Percentiles rank a stretch among this genome's conserved stretches.
Evolutionary conservation across 225 moss, liverwort and hornwort species (phyloP).

Genomic region (Polytrichum formosum): DNA sequence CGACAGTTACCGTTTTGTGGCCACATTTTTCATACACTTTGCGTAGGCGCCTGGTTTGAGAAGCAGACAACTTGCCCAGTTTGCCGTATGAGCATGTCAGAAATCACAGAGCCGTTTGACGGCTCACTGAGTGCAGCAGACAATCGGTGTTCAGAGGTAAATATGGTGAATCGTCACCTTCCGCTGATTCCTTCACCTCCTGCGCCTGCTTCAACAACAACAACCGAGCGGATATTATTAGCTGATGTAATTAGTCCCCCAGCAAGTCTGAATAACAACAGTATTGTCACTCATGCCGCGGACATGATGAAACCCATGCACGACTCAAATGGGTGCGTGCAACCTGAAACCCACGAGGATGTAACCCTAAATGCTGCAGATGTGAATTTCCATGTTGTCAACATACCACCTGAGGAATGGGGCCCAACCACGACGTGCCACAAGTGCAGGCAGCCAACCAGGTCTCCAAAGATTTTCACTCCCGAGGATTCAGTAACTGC

Average conservation of each 20-base stretch:
- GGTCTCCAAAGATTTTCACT: constrained; percentile 14
- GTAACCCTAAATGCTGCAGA: constrained; percentile 12
- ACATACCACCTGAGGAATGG: constrained; percentile 30
- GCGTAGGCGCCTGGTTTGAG: constrained; percentile 58
- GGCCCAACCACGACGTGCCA: constrained; percentile 8
- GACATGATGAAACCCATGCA: constrained; percentile 11
- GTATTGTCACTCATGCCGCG: neutral
- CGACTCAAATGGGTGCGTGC: constrained; percentile 2
- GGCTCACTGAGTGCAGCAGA: constrained; percentile 16
- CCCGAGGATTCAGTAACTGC: neutral
- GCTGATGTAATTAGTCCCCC: constrained; percentile 9
- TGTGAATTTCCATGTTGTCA: constrained; percentile 24
- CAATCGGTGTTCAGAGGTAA: constrained; percentile 22
- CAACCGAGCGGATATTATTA: constrained; percentile 14
- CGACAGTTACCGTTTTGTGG: constrained; percentile 60
- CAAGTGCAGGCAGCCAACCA: constrained; percentile 14
- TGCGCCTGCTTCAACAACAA: neutral
- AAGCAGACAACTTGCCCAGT: constrained; percentile 63
- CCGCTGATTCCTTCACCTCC: constrained; percentile 33
- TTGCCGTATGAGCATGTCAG: constrained; percentile 57
- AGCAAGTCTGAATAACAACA: constrained; percentile 3
- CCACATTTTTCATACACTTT: constrained; percentile 53
- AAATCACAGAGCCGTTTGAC: constrained; percentile 37
- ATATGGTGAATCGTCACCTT: constrained; percentile 31
- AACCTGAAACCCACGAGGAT: constrained; percentile 14